Evolutionary conservation across 1,284 basidiomycete species (phyloP).

Genomic region (Cutaneotrichosporon arboriforme): DNA sequence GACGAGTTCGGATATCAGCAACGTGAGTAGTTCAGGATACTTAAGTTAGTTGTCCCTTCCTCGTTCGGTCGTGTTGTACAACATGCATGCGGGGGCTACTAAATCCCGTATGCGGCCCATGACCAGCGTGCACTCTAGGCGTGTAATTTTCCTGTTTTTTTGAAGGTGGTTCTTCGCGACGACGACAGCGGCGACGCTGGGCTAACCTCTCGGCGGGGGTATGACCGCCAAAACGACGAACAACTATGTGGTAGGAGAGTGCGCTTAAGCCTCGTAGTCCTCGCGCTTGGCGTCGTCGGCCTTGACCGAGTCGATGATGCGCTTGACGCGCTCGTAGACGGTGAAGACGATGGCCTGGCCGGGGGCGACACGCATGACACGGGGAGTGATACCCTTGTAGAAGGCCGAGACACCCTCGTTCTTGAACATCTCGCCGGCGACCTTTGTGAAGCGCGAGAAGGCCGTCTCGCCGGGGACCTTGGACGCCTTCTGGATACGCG

Average conservation of each 20-base stretch:
- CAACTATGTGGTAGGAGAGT: no score
- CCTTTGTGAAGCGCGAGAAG: constrained; percentile 63
- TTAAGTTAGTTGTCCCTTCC: no score
- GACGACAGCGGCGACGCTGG: not conserved
- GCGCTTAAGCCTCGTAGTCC: constrained; percentile 22
- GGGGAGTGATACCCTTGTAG: constrained; percentile 95
- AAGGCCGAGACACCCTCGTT: constrained; percentile 84
- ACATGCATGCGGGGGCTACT: constrained; percentile 19
- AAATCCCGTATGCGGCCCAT: constrained; percentile 4
- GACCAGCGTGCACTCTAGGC: not conserved
- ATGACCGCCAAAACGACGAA: no score
- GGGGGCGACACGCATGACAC: constrained; percentile 92
- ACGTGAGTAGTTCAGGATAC: no score
- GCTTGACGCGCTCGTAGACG: constrained; percentile 73
- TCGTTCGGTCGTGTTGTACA: constrained; percentile 13
- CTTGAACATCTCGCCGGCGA: constrained; percentile 87
- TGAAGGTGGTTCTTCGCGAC: no score
- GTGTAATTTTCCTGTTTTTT: constrained; percentile 4
- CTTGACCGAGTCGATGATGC: constrained; percentile 63
- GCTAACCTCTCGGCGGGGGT: not conserved
- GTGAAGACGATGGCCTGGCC: constrained; percentile 60
- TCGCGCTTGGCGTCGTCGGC: constrained; percentile 47
- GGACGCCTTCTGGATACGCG: constrained; percentile 72
- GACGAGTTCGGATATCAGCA: no score
- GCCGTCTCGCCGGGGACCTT: constrained; percentile 73